A percentile compares a stretch with the other conserved stretches of the same genome.
Evolutionary conservation across 2,329 filamentous ascomycete species (phyloP).

Genomic region (Kalmusia sp.): DNA sequence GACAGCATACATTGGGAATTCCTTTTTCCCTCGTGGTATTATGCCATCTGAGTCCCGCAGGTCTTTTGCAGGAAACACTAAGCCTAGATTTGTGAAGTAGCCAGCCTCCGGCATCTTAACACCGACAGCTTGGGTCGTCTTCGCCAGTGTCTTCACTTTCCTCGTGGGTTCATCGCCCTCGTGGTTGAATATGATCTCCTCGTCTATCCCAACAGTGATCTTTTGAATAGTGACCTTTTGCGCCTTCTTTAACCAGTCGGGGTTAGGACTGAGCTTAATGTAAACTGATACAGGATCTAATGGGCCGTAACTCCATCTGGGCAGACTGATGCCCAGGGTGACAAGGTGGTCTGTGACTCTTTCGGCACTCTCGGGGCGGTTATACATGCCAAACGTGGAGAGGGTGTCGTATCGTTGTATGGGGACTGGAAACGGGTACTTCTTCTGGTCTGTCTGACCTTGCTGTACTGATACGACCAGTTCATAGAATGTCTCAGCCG

Average conservation of each 20-base stretch:
- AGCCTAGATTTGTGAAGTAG: constrained; percentile 89
- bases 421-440: constrained; percentile 89
- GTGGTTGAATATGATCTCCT: constrained; percentile 98
- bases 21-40: constrained; percentile 81
- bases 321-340: constrained; percentile 88
- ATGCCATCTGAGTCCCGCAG: constrained; percentile 86
- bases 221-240: constrained; percentile 92
- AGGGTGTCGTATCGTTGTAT: constrained; percentile 94
- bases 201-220: constrained; percentile 91
- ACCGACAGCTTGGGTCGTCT: constrained; percentile 81
- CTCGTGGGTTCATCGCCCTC: constrained; percentile 94
- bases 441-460: constrained; percentile 83
- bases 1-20: constrained; percentile 88
- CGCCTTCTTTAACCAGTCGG: constrained; percentile 89
- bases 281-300: constrained; percentile 95
- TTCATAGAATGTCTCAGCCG: constrained; percentile 97
- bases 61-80: constrained; percentile 91
- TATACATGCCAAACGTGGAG: constrained; percentile 99
- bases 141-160: constrained; percentile 85
- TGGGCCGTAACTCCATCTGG: constrained; percentile 95
- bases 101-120: constrained; percentile 88
- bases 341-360: constrained; percentile 88
- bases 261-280: constrained; percentile 91
- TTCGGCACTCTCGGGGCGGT: constrained; percentile 88
- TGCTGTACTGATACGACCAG: constrained; percentile 96